Evolutionary conservation across 495 filamentous ascomycete species (phyloP).

Genomic region (Diplogelasinospora grovesii): DNA sequence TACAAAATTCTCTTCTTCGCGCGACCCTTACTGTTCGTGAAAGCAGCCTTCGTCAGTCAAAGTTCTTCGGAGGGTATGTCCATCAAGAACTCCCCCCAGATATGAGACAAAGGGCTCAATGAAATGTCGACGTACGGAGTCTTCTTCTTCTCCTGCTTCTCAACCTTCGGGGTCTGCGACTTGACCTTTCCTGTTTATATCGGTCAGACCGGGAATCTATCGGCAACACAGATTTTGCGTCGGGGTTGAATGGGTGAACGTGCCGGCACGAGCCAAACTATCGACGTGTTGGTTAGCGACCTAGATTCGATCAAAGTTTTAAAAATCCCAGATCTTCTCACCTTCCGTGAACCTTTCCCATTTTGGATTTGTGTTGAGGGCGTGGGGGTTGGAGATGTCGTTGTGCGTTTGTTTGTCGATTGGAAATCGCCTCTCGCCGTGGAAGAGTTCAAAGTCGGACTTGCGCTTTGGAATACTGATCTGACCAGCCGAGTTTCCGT

Average conservation of each 20-base stretch:
- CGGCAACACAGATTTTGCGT: background rate
- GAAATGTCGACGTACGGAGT: constrained; percentile 45
- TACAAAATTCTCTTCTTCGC: constrained; percentile 97
- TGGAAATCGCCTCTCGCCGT: constrained; percentile 7
- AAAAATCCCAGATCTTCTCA: constrained; percentile 5
- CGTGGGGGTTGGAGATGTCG: constrained; percentile 9
- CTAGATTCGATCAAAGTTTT: background rate
- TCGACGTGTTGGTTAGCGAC: constrained; percentile 7
- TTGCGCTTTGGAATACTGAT: constrained; percentile 10
- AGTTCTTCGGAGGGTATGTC: too few relatives aligned
- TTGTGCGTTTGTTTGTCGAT: constrained; percentile 5
- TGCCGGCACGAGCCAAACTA: constrained; percentile 34
- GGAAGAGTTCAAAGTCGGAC: constrained; percentile 3
- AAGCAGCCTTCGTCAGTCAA: too few relatives aligned
- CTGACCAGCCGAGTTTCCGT: constrained; percentile 8
- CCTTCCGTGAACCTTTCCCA: constrained; percentile 37
- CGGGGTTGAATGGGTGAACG: constrained; percentile 10
- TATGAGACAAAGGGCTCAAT: too few relatives aligned
- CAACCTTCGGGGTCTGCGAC: constrained; percentile 59
- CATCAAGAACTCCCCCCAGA: too few relatives aligned
- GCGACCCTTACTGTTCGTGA: constrained; percentile 71
- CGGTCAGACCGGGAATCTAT: constrained; percentile 7
- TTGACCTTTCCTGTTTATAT: constrained; percentile 38
- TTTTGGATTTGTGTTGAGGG: constrained; percentile 22
- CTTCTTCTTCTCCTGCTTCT: constrained; percentile 89